phyloP scores from a whole-genome alignment of 1,284 basidiomycete genomes.

The Acaromyces ingoldii region DNA sequence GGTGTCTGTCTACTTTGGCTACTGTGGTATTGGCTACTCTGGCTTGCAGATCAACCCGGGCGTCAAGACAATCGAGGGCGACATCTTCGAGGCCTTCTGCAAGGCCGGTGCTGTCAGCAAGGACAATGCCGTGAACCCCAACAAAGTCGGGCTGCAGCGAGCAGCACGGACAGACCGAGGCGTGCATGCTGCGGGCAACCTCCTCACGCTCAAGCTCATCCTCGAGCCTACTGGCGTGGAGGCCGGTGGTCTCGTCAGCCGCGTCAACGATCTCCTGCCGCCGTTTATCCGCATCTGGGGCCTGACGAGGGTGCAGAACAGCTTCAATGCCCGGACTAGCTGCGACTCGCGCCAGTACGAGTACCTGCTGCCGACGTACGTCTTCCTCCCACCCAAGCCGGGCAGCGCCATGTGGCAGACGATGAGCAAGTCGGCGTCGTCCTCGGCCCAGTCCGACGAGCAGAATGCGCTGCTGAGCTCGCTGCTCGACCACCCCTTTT shows the following conservation, averaged over 20 bases:
- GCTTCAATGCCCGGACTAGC: slow-evolving; percentile 76
- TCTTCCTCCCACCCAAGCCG: slow-evolving; percentile 84
- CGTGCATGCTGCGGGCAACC: slow-evolving; percentile 93
- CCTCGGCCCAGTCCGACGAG: slow-evolving; percentile 7
- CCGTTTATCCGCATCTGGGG: slow-evolving; percentile 89
- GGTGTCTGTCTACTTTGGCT: slow-evolving; percentile 58
- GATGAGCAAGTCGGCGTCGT: slow-evolving; percentile 13
- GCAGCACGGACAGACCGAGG: slow-evolving; percentile 95
- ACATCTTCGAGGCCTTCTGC: slow-evolving; percentile 80
- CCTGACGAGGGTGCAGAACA: slow-evolving; percentile 79
- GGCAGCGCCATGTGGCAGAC: slow-evolving; percentile 51
- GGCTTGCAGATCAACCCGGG: slow-evolving; percentile 81
- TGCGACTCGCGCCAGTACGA: slow-evolving; percentile 88
- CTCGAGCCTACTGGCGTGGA: slow-evolving; percentile 31
- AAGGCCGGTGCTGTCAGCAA: slow-evolving; percentile 83
- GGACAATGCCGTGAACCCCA: slow-evolving; percentile 86
- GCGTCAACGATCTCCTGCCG: slow-evolving; percentile 80
- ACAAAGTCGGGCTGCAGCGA: slow-evolving; percentile 75
- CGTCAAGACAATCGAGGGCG: slow-evolving; percentile 81
- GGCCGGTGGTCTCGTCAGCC: slow-evolving; percentile 58
- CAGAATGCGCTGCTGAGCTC: slow-evolving; percentile 10
- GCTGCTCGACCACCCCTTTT: slow-evolving; percentile 43
- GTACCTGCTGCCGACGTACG: slow-evolving; percentile 91
- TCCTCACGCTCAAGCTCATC: slow-evolving; percentile 55
- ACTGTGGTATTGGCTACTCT: slow-evolving; percentile 65